Percentiles rank a stretch among this genome's conserved stretches.
Conservation (phyloP, 2,329 filamentous ascomycete species). For the Colletotrichum salicis region DNA sequence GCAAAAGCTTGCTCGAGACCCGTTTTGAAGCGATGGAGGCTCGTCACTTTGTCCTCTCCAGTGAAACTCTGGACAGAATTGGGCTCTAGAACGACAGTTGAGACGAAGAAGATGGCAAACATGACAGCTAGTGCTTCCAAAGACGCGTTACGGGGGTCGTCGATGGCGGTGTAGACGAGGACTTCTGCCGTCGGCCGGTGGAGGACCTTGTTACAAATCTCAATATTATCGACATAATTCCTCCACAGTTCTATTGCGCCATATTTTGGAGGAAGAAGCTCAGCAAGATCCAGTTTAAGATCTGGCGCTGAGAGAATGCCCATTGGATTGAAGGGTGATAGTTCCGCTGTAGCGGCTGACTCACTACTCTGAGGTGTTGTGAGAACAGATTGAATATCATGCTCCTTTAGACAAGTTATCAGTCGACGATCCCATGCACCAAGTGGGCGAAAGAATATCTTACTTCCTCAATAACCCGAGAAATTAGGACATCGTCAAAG, state of each 20-base stretch:
- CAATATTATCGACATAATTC: conserved; percentile 43
- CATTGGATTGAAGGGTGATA: conserved; percentile 45
- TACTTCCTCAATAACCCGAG: conserved; percentile 48
- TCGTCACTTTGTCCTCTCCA: conserved; percentile 38
- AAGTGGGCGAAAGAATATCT: not conserved
- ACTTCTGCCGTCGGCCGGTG: conserved; percentile 46
- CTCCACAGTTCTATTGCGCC: conserved; percentile 46
- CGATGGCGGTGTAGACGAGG: conserved; percentile 44
- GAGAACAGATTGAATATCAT: conserved; percentile 37
- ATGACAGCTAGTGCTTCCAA: conserved; percentile 49
- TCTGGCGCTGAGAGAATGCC: conserved; percentile 45
- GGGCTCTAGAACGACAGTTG: conserved; percentile 52
- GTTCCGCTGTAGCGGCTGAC: not conserved
- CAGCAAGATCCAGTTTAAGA: conserved; percentile 28
- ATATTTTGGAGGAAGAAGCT: conserved; percentile 40
- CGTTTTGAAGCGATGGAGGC: conserved; percentile 44
- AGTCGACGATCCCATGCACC: not conserved
- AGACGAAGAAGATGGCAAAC: conserved; percentile 61
- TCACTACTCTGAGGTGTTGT: conserved; percentile 31
- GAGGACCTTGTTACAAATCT: conserved; percentile 43
- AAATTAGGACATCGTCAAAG: conserved; percentile 50
- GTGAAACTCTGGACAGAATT: conserved; percentile 47
- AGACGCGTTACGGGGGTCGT: conserved; percentile 41
- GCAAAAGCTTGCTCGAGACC: conserved; percentile 52
- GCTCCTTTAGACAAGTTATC: conserved; percentile 30